A percentile compares a stretch with the other conserved stretches of the same genome.
Conservation (phyloP, 768 basidiomycete species). For the Kwoniella pini region DNA sequence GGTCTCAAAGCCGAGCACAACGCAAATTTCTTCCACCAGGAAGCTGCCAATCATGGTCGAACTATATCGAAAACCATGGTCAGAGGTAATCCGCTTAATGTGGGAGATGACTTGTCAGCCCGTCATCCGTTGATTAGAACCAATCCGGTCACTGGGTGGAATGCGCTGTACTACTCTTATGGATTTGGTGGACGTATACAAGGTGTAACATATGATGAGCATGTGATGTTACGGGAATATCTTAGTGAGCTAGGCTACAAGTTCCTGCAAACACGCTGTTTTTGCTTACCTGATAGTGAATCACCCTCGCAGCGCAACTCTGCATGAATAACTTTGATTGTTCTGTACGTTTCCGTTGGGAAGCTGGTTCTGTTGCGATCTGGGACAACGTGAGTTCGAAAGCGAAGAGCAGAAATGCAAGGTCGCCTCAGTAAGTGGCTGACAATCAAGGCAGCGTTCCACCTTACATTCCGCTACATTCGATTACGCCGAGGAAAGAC, state of each 20-base stretch:
- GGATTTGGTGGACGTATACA: constrained; percentile 38
- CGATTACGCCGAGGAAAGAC: constrained; percentile 55
- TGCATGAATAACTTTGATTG: constrained; percentile 61
- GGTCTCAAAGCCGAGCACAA: constrained; percentile 51
- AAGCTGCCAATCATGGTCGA: constrained; percentile 44
- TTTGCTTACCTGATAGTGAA: not conserved
- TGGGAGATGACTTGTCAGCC: constrained; percentile 49
- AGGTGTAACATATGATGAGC: constrained; percentile 59
- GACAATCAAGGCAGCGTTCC: constrained; percentile 2
- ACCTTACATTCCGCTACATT: constrained; percentile 46
- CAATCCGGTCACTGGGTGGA: constrained; percentile 52
- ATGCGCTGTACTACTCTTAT: constrained; percentile 43
- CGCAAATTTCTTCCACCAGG: constrained; percentile 53
- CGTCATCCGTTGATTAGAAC: constrained; percentile 51
- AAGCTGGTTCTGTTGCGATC: constrained; percentile 61
- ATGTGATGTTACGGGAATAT: constrained; percentile 53
- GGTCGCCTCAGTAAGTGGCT: not conserved
- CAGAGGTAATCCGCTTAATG: constrained; percentile 53
- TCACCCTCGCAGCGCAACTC: constrained; percentile 9
- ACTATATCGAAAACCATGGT: constrained; percentile 38
- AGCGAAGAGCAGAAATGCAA: not conserved
- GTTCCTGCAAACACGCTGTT: constrained; percentile 53
- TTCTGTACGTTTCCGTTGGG: constrained; percentile 60
- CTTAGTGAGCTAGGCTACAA: constrained; percentile 44
- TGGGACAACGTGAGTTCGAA: constrained; percentile 59